Conservation (phyloP, 192 early-diverging fungal genomes). For the Backusella circina region DNA sequence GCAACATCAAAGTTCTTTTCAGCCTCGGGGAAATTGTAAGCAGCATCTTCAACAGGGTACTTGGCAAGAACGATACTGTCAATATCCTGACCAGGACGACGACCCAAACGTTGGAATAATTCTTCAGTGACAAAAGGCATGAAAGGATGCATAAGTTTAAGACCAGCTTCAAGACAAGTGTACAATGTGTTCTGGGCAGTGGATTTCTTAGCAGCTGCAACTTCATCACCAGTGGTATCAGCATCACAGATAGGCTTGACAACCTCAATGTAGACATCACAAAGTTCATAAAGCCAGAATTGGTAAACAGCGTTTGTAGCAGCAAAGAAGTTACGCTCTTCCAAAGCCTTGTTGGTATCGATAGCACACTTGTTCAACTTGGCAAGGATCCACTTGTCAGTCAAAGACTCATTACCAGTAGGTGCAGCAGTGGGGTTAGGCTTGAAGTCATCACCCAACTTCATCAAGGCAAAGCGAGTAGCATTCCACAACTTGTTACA, state of each 20-base stretch:
- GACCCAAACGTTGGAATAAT: slow-evolving; percentile 92
- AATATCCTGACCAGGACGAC: slow-evolving; percentile 65
- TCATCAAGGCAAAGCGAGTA: slow-evolving; percentile 91
- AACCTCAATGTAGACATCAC: slow-evolving; percentile 94
- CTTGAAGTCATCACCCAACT: slow-evolving; percentile 87
- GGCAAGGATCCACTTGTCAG: slow-evolving; percentile 91
- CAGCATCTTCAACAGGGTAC: slow-evolving; percentile 53
- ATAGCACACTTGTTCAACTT: slow-evolving; percentile 81
- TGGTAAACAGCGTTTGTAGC: slow-evolving; percentile 84
- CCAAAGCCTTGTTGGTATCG: slow-evolving; percentile 73
- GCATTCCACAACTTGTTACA: slow-evolving; percentile 99
- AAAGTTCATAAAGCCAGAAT: slow-evolving; percentile 97
- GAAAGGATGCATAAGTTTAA: slow-evolving; percentile 94
- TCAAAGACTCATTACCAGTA: slow-evolving; percentile 82
- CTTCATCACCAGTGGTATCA: slow-evolving; percentile 46
- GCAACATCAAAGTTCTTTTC: slow-evolving; percentile 80
- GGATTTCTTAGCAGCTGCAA: slow-evolving; percentile 37
- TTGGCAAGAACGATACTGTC: slow-evolving; percentile 70
- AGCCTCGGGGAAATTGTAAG: slow-evolving; percentile 60
- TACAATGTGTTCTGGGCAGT: slow-evolving; percentile 87
- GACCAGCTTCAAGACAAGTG: slow-evolving; percentile 89
- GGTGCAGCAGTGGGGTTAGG: slow-evolving; percentile 48
- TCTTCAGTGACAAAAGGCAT: slow-evolving; percentile 99
- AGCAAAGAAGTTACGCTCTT: slow-evolving; percentile 87
- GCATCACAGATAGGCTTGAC: slow-evolving; percentile 88